These are phyloP conservation scores for Neonectria neomacrospora DNA, from an alignment of 2,329 filamentous ascomycete genomes.

Conservation along the genomic window DNA sequence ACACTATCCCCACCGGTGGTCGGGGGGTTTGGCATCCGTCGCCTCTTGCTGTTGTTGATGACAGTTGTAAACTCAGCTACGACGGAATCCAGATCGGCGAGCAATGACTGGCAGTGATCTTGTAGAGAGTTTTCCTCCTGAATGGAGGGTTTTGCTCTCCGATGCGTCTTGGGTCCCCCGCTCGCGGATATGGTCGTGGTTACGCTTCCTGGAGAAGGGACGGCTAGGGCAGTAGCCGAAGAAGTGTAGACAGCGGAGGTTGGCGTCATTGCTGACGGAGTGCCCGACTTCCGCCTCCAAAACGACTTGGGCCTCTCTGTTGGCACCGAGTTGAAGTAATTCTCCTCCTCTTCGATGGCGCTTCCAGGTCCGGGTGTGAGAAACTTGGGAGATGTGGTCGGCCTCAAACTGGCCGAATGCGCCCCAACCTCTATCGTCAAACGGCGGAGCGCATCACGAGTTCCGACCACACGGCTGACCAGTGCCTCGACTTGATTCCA, in stretches of 20 bases:
- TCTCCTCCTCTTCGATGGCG: slow-evolving; percentile 63
- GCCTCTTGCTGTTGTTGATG: slow-evolving; percentile 81
- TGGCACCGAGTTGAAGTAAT: slow-evolving; percentile 61
- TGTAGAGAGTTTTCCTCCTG: slow-evolving; percentile 75
- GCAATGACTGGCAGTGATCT: slow-evolving; percentile 84
- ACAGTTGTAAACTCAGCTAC: slow-evolving; percentile 84
- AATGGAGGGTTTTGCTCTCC: slow-evolving; percentile 50
- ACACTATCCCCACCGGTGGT: slow-evolving; percentile 56
- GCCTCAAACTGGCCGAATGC: slow-evolving; percentile 61
- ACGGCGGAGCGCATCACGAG: slow-evolving; percentile 86
- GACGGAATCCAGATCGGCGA: slow-evolving; percentile 85
- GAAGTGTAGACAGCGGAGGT: slow-evolving; percentile 53
- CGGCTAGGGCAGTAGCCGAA: slow-evolving; percentile 53
- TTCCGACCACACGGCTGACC: slow-evolving; percentile 86
- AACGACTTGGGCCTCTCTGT: slow-evolving; percentile 72
- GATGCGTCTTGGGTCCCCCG: slow-evolving; percentile 46
- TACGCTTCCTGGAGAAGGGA: slow-evolving; percentile 55
- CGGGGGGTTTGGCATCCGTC: slow-evolving; percentile 68
- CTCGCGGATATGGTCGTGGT: slow-evolving; percentile 47
- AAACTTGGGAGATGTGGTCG: slow-evolving; percentile 45
- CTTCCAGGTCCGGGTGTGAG: slow-evolving; percentile 56
- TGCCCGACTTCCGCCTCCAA: slow-evolving; percentile 89
- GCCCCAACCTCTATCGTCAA: slow-evolving; percentile 86
- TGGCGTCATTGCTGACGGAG: slow-evolving; percentile 54
- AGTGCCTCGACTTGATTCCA: slow-evolving; percentile 89